Percentiles rank a stretch among this genome's conserved stretches.
Conservation (phyloP, 2,329 filamentous ascomycete genomes). For the Grosmannia penicillata region DNA sequence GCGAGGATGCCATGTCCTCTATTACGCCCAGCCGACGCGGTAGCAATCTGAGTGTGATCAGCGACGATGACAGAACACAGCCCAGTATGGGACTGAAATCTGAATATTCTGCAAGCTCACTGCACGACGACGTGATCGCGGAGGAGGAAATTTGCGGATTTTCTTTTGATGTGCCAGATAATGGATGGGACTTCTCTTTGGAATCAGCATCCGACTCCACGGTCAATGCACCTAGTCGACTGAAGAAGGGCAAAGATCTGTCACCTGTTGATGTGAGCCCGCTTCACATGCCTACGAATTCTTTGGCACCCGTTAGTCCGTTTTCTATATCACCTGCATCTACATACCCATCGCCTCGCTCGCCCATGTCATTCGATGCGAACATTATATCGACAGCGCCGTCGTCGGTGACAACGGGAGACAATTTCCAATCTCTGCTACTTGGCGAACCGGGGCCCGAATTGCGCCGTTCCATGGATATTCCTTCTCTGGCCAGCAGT, state of each 20-base stretch:
- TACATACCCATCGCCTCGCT: slow-evolving; percentile 49
- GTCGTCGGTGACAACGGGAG: slow-evolving; percentile 53
- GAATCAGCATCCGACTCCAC: slow-evolving; percentile 24
- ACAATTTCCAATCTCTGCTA: slow-evolving; percentile 55
- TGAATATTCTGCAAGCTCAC: slow-evolving; percentile 31
- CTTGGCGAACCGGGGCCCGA: slow-evolving; percentile 64
- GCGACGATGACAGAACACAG: slow-evolving; percentile 23
- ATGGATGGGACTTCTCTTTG: slow-evolving; percentile 9
- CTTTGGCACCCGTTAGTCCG: slow-evolving; percentile 41
- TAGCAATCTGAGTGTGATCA: slow-evolving; percentile 31
- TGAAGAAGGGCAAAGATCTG: slow-evolving; percentile 27
- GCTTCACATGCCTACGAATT: slow-evolving; percentile 24
- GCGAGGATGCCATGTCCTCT: slow-evolving; percentile 10
- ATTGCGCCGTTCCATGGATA: slow-evolving; percentile 51
- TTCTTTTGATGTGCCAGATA: slow-evolving; percentile 12
- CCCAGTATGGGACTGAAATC: slow-evolving; percentile 27
- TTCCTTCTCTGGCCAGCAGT: slow-evolving; percentile 61
- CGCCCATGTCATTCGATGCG: slow-evolving; percentile 54
- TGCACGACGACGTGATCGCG: slow-evolving; percentile 35
- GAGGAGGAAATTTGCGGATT: slow-evolving; percentile 25
- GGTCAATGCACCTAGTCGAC: slow-evolving; percentile 29
- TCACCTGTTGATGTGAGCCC: slow-evolving; percentile 35
- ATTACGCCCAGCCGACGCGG: slow-evolving; percentile 25
- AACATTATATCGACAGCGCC: slow-evolving; percentile 61
- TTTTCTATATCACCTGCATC: slow-evolving; percentile 51